Percentiles rank a stretch among this genome's conserved stretches.
phyloP scores from a whole-genome alignment of 441 rosid species.

The Rhodomyrtus psidioides region DNA sequence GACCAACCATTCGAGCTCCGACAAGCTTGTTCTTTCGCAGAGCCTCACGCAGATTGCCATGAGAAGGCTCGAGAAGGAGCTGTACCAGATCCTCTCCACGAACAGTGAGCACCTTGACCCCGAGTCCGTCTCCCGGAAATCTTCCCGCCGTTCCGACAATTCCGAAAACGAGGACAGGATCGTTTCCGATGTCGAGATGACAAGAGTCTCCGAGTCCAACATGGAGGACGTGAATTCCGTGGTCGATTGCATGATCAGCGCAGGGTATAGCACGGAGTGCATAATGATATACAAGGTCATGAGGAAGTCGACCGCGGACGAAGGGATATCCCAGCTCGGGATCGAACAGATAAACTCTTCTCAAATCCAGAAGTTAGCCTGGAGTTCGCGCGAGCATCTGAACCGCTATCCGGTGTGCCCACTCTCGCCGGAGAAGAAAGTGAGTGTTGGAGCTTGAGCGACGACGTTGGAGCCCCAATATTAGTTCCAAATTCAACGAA shows the following conservation, averaged over 20 bases:
- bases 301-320: constrained; percentile 44
- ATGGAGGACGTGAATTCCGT: constrained; percentile 46
- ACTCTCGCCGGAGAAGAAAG: no score
- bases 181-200: constrained; percentile 18
- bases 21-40: constrained; percentile 41
- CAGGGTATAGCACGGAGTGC: constrained; percentile 54
- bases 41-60: constrained; percentile 49
- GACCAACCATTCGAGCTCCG: constrained; percentile 17
- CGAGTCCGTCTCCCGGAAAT: constrained; percentile 37
- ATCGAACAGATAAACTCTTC: constrained; percentile 30
- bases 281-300: constrained; percentile 29
- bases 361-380: constrained; percentile 21
- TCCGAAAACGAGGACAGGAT: constrained; percentile 9
- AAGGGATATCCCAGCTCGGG: constrained; percentile 41
- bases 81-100: constrained; percentile 32
- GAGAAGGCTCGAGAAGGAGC: constrained; percentile 50
- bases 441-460: no score
- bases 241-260: constrained; percentile 48
- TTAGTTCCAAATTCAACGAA: no score
- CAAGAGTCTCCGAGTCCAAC: constrained; percentile 24
- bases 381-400: constrained; percentile 21
- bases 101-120: constrained; percentile 33
- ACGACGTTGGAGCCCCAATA: no score
- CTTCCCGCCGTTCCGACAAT: constrained; percentile 20
- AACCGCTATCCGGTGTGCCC: not conserved